Evolutionary conservation across 352 stramenopile genomes (phyloP).

Genomic region (Peronospora farinosa): DNA sequence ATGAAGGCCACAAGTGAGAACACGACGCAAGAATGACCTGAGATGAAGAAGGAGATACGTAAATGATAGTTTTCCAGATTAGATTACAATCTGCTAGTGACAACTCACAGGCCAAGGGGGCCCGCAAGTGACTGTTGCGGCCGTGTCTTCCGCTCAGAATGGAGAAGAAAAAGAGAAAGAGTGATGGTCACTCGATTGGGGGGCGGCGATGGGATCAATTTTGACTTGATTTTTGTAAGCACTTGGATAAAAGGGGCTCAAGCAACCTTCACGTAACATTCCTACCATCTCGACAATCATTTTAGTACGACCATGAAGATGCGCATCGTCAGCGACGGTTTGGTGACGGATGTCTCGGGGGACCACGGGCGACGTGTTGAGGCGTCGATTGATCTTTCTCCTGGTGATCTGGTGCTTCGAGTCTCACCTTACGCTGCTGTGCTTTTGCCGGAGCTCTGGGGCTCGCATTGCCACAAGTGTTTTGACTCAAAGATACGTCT

Average conservation of each 20-base stretch:
- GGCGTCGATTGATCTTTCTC: conserved; percentile 9
- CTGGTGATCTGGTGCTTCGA: conserved; percentile 34
- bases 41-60: conserved; percentile 10
- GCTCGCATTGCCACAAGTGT: conserved; percentile 55
- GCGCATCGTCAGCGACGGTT: conserved; percentile 6
- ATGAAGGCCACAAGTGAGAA: conserved; percentile 19
- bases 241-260: not conserved
- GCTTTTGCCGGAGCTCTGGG: conserved; percentile 49
- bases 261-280: conserved; percentile 14
- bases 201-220: conserved; percentile 4
- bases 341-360: conserved; percentile 18
- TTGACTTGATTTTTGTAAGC: conserved; percentile 3
- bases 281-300: not conserved
- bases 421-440: conserved; percentile 31
- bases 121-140: conserved; percentile 21
- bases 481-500: conserved; percentile 31
- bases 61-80: conserved; percentile 34
- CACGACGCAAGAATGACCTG: conserved; percentile 8
- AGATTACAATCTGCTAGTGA: conserved; percentile 6
- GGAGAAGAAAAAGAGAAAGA: conserved; percentile 13
- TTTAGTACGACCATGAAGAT: not conserved
- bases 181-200: conserved; percentile 29
- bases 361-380: conserved; percentile 39
- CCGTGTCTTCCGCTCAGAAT: conserved; percentile 13
- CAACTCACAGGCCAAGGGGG: conserved; percentile 15